These are phyloP conservation scores for Kalanchoe fedtschenkoi DNA, from an alignment of 164 flowering plant genomes.

Conservation along the genomic window DNA sequence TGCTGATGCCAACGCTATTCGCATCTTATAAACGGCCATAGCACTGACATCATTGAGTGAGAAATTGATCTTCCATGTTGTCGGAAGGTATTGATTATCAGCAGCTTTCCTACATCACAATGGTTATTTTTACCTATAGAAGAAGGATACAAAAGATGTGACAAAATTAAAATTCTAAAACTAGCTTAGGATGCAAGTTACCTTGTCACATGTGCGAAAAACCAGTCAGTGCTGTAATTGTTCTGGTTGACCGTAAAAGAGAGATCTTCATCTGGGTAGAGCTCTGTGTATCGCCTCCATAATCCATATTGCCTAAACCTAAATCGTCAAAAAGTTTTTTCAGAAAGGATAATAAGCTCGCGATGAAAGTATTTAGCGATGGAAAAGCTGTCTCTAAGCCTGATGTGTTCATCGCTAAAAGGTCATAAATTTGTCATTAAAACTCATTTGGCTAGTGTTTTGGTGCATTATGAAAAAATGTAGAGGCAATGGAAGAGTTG, in stretches of 20 bases:
- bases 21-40: constrained; percentile 25
- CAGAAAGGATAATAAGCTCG: too few relatives aligned
- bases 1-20: constrained; percentile 47
- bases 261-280: constrained; percentile 54
- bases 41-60: constrained; percentile 18
- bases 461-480: too few relatives aligned
- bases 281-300: constrained; percentile 71
- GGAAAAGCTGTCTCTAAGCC: too few relatives aligned
- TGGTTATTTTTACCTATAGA: too few relatives aligned
- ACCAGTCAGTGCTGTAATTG: constrained; percentile 63
- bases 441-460: too few relatives aligned
- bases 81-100: constrained; percentile 34
- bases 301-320: constrained; percentile 82
- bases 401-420: too few relatives aligned
- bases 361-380: too few relatives aligned
- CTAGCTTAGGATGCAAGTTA: not conserved
- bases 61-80: constrained; percentile 56
- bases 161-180: not conserved
- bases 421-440: too few relatives aligned
- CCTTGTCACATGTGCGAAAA: constrained; percentile 78
- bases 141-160: too few relatives aligned
- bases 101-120: constrained; percentile 36
- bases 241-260: constrained; percentile 46
- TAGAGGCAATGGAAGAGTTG: not conserved
- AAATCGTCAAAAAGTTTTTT: constrained; percentile 1